phyloP scores from a whole-genome alignment of 345 rosid species.

The Boechera divaricarpa region DNA sequence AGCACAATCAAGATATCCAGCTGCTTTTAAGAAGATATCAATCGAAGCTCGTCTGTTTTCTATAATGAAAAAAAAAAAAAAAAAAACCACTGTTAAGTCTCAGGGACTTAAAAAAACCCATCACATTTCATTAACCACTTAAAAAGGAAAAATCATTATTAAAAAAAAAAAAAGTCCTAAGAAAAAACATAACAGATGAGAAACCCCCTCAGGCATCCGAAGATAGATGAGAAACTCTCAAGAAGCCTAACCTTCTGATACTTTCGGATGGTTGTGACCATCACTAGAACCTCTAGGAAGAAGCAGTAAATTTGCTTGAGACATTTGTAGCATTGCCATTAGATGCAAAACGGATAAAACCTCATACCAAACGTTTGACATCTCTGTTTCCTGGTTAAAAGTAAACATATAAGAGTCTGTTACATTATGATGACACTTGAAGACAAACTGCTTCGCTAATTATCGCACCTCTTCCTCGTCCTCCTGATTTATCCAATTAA shows the following conservation, averaged over 20 bases:
- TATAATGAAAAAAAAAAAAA: constrained; percentile 42
- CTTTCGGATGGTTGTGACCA: constrained; percentile 76
- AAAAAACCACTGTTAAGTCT: constrained; percentile 6
- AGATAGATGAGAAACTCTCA: constrained; percentile 28
- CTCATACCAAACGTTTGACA: constrained; percentile 94
- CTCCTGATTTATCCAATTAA: constrained; percentile 94
- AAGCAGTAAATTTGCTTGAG: constrained; percentile 89
- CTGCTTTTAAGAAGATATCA: constrained; percentile 96
- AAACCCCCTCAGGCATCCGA: background rate
- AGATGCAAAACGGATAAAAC: constrained; percentile 94
- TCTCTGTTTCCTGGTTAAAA: constrained; percentile 80
- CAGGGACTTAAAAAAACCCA: background rate
- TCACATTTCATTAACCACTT: background rate
- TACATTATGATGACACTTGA: constrained; percentile 16
- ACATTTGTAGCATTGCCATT: constrained; percentile 92
- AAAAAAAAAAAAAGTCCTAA: background rate
- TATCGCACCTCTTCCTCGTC: constrained; percentile 85
- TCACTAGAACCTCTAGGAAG: constrained; percentile 87
- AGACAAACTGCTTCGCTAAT: constrained; percentile 6
- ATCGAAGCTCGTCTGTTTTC: constrained; percentile 86
- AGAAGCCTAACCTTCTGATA: constrained; percentile 80
- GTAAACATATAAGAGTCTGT: constrained; percentile 20
- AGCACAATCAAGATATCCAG: constrained; percentile 96
- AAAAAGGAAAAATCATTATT: background rate
- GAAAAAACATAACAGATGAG: background rate